Evolutionary conservation across 306 rosid genomes (phyloP), one percentile per base, ranked within the genome.

Genomic region (Corylus americana): DNA sequence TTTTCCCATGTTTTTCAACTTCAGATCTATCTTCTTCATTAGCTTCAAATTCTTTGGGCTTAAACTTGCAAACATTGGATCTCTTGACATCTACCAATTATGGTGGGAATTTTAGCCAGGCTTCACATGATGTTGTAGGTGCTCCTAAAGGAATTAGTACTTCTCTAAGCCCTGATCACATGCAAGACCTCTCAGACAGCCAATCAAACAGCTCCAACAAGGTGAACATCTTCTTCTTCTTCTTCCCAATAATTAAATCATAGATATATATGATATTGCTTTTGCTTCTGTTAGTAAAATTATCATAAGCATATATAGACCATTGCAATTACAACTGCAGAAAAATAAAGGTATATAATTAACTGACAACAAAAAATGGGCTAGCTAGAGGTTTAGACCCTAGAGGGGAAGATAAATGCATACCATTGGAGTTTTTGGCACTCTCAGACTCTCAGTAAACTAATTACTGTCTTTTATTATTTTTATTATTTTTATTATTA

Each of bases 141-240:
- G 77, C 79, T 17, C 75, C 54, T 42, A 53, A 68, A 74, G 72
- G 74, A 13, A 35, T 35, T 35, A 75, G 55, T 57, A 71, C 74
- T 9, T 35, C 78, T 63, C 71, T 80, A 64, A 77, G 88, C 70
- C 74, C 78, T 55, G 37, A 70, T 70, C 53, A 78, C 63, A 55
- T 82, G 75, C 90, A 86, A 76, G 84, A 53, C 48, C 68, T 53
- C 9, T 37, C 59, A 11, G 67, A 83, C 39, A 85, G 88, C 84
- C 85, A 87, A 69, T 82, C 93, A 70, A 86, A 82, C 80, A 82
- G 74, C 87, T 88, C 90, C 74, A 81, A 42, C 47, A 83, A 83
- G 61, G 89, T 88, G 74, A 13, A 80, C 74, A n/a, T 75, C 53
- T 14, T 17, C 12, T 78, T 61, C 61, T 49, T 55, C 55, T 79